Base-by-base conservation (phyloP, 139 green algal species). In the Chlamydomonas sphaeroides region DNA sequence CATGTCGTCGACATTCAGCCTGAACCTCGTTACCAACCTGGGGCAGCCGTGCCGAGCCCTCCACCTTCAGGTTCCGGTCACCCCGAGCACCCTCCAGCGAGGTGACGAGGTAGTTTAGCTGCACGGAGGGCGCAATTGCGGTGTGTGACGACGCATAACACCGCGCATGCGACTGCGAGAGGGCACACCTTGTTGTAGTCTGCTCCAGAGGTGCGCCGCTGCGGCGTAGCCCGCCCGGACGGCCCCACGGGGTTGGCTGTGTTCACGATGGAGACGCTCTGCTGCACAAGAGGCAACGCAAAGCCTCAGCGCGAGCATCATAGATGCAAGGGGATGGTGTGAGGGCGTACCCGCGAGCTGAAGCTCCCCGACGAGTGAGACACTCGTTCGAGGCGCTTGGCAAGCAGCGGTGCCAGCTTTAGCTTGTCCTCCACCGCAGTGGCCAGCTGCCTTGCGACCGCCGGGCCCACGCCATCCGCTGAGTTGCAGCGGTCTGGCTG, bases 341-440 rank as follows among this genome's bases (percentile, higher is more conserved):
- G n/a, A n/a, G 56, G 26, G 33, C 75, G 17, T 33, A 82, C 75
- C 75, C 75, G 75, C 33, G 79, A 79, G 48, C 79, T 85, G 42
- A 85, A 85, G 56, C 67, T 79, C 3, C 79, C 79, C 10, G 79
- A 85, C 15, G 79, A 79, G 21, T 78, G 67, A 20, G 79, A 85
- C n/a, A 78, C 53, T 56, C 68, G 38, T 33, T 85, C 79, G 3
- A 85, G 68, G 0, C 69, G 42, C 26, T 75, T 78, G 25, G 79
- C 79, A 7, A 85, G 79, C 35, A 85, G 70, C 14, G 79, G 79
- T 8, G 79, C 79, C 3, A 85, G 68, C 36, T 85, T 85, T 11
- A 85, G 68, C n/a, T 85, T 85, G 25, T 79, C 68, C 56, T 85
- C 68, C 56, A 85, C 68, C 26, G 67, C 78, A 8, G 36, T 49